These are phyloP conservation scores for Rhizopogon roseolus DNA, from an alignment of 768 basidiomycete species.

Conservation along the genomic window DNA sequence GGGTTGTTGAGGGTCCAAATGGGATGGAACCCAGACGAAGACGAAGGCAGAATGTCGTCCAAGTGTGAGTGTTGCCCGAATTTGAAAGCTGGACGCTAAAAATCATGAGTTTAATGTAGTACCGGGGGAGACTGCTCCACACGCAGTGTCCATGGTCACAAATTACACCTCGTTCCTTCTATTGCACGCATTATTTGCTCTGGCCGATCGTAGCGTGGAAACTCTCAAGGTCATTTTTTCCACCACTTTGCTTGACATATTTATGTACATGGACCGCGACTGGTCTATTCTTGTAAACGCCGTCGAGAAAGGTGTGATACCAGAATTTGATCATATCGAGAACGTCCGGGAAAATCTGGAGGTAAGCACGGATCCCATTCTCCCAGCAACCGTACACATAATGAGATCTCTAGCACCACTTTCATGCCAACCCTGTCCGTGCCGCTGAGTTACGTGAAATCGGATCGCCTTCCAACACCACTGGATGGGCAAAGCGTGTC, in stretches of 20 bases:
- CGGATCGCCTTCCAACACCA: conserved; percentile 6
- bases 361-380: conserved; percentile 2
- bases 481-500: conserved; percentile 13
- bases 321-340: conserved; percentile 12
- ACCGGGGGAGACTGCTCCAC: conserved; percentile 5
- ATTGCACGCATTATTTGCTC: conserved; percentile 14
- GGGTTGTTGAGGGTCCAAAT: neutral
- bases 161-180: conserved; percentile 12
- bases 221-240: conserved; percentile 12
- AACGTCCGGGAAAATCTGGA: conserved; percentile 13
- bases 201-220: conserved; percentile 6
- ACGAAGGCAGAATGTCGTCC: conserved; percentile 6
- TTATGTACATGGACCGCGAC: conserved; percentile 16
- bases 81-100: neutral
- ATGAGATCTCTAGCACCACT: conserved; percentile 4
- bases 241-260: conserved; percentile 16
- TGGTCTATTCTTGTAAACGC: conserved; percentile 11
- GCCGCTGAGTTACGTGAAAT: conserved; percentile 12
- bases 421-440: conserved; percentile 8
- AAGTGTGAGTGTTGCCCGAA: neutral
- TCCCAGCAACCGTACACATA: neutral
- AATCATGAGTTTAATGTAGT: neutral
- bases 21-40: conserved; percentile 10
- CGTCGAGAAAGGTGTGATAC: conserved; percentile 13
- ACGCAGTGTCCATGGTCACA: conserved; percentile 6